Conservation (phyloP, 306 rosid species). For the Begonia fuchsioides region DNA sequence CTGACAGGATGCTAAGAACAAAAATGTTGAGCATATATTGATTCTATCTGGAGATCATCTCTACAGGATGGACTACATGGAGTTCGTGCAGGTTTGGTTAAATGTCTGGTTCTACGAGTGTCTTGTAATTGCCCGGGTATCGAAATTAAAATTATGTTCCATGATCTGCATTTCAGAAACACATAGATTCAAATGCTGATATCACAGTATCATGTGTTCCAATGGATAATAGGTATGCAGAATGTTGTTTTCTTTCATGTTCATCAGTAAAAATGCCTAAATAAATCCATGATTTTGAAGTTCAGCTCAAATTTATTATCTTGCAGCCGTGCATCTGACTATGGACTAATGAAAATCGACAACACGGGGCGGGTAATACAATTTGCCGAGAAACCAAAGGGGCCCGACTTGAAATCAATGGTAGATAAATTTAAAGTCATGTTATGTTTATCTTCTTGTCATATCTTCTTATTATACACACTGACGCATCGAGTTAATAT, state of each 20-base stretch:
- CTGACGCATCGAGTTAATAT: too few relatives aligned
- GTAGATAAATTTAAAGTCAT: too few relatives aligned
- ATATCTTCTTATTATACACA: too few relatives aligned
- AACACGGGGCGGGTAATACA: slow-evolving; percentile 52
- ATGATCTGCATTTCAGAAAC: slow-evolving; percentile 37
- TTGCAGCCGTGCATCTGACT: slow-evolving; percentile 49
- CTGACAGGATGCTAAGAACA: slow-evolving; percentile 72
- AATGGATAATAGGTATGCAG: slow-evolving; percentile 65
- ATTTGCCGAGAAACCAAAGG: slow-evolving; percentile 90
- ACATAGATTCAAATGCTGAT: slow-evolving; percentile 82
- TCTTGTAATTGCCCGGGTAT: not conserved
- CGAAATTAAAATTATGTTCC: not conserved
- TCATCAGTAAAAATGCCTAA: not conserved
- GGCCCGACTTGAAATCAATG: slow-evolving; percentile 78
- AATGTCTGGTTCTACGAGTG: not conserved
- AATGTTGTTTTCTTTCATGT: not conserved
- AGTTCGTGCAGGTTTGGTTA: slow-evolving; percentile 58
- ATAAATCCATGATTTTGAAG: not conserved
- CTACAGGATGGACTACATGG: slow-evolving; percentile 79
- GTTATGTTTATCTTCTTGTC: too few relatives aligned
- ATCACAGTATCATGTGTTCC: slow-evolving; percentile 89
- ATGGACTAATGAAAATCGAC: slow-evolving; percentile 81
- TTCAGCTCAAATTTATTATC: not conserved
- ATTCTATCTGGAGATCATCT: slow-evolving; percentile 94
- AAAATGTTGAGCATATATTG: slow-evolving; percentile 72